phyloP scores from a whole-genome alignment of 768 basidiomycete genomes.

The Russula earlei region DNA sequence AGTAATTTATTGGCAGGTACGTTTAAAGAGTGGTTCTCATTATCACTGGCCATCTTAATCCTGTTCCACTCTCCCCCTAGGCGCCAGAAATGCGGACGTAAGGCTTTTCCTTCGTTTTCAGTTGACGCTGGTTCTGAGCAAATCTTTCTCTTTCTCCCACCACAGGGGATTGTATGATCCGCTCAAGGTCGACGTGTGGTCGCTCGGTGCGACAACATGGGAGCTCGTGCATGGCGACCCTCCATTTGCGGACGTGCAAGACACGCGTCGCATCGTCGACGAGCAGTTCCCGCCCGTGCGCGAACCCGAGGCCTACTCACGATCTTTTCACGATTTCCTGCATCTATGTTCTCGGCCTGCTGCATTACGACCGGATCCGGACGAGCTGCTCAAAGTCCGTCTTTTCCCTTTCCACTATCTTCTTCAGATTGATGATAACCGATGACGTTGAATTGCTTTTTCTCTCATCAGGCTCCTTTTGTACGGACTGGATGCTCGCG shows the following conservation, averaged over 20 bases:
- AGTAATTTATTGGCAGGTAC: conserved; percentile 72
- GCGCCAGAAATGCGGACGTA: conserved; percentile 72
- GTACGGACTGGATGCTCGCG: conserved; percentile 19
- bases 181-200: conserved; percentile 20
- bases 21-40: conserved; percentile 15
- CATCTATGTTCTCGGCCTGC: conserved; percentile 19
- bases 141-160: too few species aligned
- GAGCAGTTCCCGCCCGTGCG: conserved; percentile 16
- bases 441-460: neutral
- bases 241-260: conserved; percentile 18
- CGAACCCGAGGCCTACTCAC: conserved; percentile 15
- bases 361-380: conserved; percentile 17
- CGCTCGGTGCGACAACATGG: conserved; percentile 20
- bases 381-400: conserved; percentile 20
- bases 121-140: neutral
- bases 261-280: conserved; percentile 5
- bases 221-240: conserved; percentile 17
- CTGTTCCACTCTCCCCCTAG: conserved; percentile 21
- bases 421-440: neutral
- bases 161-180: conserved; percentile 18
- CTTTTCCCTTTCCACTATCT: too few species aligned
- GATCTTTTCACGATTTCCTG: conserved; percentile 21
- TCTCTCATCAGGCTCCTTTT: conserved; percentile 6
- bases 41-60: neutral
- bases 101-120: conserved; percentile 22